These are phyloP conservation scores for Fusarium scirpi DNA, from an alignment of 2,329 filamentous ascomycete genomes.

Conservation along the genomic window DNA sequence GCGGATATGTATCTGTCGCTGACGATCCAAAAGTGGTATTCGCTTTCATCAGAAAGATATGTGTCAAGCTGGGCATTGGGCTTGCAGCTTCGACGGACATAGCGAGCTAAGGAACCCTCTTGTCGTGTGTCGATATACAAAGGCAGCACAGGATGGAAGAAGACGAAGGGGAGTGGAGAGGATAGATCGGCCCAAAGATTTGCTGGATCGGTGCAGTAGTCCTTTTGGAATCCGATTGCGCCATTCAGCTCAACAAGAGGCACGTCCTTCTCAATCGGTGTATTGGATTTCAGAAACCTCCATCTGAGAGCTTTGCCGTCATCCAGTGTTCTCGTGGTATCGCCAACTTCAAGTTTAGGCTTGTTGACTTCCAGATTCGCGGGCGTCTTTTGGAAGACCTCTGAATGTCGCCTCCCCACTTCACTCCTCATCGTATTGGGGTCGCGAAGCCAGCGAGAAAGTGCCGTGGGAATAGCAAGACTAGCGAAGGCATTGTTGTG, in stretches of 20 bases:
- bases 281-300: constrained; percentile 70
- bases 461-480: constrained; percentile 77
- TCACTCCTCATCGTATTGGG: constrained; percentile 75
- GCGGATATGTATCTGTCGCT: constrained; percentile 80
- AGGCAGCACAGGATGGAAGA: constrained; percentile 88
- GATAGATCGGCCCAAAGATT: constrained; percentile 77
- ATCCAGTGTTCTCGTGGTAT: constrained; percentile 54
- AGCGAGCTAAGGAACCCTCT: constrained; percentile 87
- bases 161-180: constrained; percentile 78
- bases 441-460: constrained; percentile 84
- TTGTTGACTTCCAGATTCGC: constrained; percentile 58
- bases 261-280: constrained; percentile 67
- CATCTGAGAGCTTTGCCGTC: constrained; percentile 67
- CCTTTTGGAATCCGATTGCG: constrained; percentile 77
- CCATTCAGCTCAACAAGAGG: constrained; percentile 80
- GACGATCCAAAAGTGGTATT: constrained; percentile 94
- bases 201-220: constrained; percentile 74
- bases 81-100: constrained; percentile 90
- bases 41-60: constrained; percentile 79
- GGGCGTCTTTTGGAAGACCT: constrained; percentile 74
- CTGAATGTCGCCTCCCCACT: constrained; percentile 71
- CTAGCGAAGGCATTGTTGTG: constrained; percentile 83
- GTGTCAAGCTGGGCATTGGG: constrained; percentile 92
- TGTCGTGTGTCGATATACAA: constrained; percentile 92
- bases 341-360: constrained; percentile 63